These are phyloP conservation scores for Pythium apleroticum DNA, from an alignment of 352 stramenopile species.

Conservation along the genomic window DNA sequence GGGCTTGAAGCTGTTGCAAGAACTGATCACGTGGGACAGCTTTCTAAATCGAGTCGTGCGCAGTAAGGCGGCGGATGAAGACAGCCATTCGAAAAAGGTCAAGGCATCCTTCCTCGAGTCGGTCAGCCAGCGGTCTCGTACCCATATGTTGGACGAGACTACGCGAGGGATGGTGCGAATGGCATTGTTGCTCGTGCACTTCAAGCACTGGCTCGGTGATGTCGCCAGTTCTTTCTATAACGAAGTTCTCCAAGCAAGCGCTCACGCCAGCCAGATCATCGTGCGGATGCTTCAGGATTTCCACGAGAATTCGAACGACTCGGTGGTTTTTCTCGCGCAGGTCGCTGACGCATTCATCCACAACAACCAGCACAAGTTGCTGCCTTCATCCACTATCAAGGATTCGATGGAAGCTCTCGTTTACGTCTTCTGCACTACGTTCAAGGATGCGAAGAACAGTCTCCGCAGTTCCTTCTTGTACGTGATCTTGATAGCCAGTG, in stretches of 20 bases:
- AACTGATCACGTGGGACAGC: slow-evolving; percentile 7
- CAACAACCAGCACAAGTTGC: slow-evolving; percentile 7
- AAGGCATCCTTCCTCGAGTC: not conserved
- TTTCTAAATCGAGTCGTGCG: slow-evolving; percentile 5
- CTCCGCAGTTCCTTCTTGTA: slow-evolving; percentile 7
- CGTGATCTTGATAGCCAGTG: not conserved
- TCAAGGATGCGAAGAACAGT: slow-evolving; percentile 1
- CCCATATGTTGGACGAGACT: slow-evolving; percentile 5
- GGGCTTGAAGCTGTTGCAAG: slow-evolving; percentile 8
- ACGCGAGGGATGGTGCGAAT: slow-evolving; percentile 5
- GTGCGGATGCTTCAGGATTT: slow-evolving; percentile 4
- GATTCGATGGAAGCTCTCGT: slow-evolving; percentile 13
- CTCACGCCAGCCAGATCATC: slow-evolving; percentile 7
- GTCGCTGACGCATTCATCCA: not conserved
- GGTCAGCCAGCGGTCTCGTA: not conserved
- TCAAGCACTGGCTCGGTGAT: slow-evolving; percentile 22
- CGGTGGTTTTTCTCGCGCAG: not conserved
- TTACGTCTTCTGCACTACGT: slow-evolving; percentile 2
- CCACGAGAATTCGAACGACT: slow-evolving; percentile 4
- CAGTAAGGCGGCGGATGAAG: not conserved
- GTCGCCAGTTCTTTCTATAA: not conserved
- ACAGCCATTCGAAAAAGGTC: not conserved
- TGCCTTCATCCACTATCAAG: not conserved
- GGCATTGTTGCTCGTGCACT: slow-evolving; percentile 11
- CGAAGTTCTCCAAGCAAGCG: slow-evolving; percentile 10